Evolutionary conservation across 768 basidiomycete species (phyloP), one percentile per base, ranked within the genome.

Genomic region (Gymnopilus dilepis): DNA sequence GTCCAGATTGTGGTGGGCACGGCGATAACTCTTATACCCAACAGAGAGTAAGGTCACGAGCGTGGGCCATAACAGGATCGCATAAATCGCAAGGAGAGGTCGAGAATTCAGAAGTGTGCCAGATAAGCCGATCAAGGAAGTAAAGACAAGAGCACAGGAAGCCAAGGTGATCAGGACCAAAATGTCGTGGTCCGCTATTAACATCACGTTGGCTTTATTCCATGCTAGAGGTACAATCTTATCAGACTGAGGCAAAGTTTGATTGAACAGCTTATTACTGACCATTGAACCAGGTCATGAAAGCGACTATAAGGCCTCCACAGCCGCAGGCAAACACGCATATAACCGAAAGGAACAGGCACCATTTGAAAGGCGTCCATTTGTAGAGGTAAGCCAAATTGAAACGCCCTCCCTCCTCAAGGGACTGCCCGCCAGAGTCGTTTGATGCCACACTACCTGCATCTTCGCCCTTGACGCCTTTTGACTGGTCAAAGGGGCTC

Each of bases 311-410:
- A 57, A 91, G 72, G 1, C 82, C 83, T 2, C 74, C 78, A 4
- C 79, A 63, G 1, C 87, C 87, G 72, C 84, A 88, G 0, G 70
- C 70, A 55, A 90, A 82, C 43, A 90, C 82, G 7, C 78, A 77
- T 24, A 75, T 71, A 4, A 87, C 78, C 3, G 88, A 89, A 15
- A 85, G 48, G 17, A 89, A 67, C 41, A 91, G 72, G 26, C 77
- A 79, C 84, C 85, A 87, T 72, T 90, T 91, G 68, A 81, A 82
- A n/a, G 60, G 56, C 15, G 85, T 86, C 90, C 90, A 90, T n/a
- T 73, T 66, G 33, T 76, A 79, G 13, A 78, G 67, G 33, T 70
- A 67, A 51, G 78, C 76, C 7, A 78, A 64, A n/a, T 77, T 79
- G 43, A 78, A 67, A 1, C 76, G 67, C 17, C 71, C 71, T 62